Percentiles rank a stretch among this genome's conserved stretches.
Evolutionary conservation across 1,139 yeast genomes (phyloP).

Genomic region (Geotrichum armillariae): DNA sequence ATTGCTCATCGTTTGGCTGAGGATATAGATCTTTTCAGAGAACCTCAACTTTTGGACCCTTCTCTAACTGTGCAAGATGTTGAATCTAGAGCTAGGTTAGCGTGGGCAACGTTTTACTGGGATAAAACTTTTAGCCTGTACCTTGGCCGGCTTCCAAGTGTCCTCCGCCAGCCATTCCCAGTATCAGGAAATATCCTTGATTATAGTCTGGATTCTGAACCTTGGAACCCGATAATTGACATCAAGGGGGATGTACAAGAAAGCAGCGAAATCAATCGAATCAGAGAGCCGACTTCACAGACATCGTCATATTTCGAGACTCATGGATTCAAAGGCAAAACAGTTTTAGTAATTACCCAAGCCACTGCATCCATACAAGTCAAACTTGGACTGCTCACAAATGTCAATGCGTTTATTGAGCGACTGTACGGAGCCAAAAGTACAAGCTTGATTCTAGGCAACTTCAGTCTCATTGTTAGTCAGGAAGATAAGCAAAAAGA

Average conservation of each 20-base stretch:
- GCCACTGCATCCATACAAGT: constrained; percentile 16
- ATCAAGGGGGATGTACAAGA: not conserved
- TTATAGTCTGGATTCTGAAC: constrained; percentile 13
- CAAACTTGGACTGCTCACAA: constrained; percentile 8
- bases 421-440: constrained; percentile 11
- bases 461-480: not conserved
- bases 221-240: constrained; percentile 19
- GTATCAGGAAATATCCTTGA: constrained; percentile 15
- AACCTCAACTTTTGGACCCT: constrained; percentile 7
- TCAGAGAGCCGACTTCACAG: not conserved
- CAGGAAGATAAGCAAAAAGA: constrained; percentile 2
- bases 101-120: constrained; percentile 22
- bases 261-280: constrained; percentile 6
- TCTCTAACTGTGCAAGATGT: constrained; percentile 15
- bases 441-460: constrained; percentile 8
- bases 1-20: constrained; percentile 20
- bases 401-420: constrained; percentile 10
- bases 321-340: constrained; percentile 11
- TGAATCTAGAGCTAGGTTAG: constrained; percentile 19
- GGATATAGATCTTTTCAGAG: constrained; percentile 16
- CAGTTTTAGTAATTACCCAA: not conserved
- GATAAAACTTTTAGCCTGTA: constrained; percentile 21
- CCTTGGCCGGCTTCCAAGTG: constrained; percentile 20
- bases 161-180: constrained; percentile 15
- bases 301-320: not conserved